Base-by-base conservation (phyloP, 2,329 filamentous ascomycete genomes). In the Pezicula carpinea region DNA sequence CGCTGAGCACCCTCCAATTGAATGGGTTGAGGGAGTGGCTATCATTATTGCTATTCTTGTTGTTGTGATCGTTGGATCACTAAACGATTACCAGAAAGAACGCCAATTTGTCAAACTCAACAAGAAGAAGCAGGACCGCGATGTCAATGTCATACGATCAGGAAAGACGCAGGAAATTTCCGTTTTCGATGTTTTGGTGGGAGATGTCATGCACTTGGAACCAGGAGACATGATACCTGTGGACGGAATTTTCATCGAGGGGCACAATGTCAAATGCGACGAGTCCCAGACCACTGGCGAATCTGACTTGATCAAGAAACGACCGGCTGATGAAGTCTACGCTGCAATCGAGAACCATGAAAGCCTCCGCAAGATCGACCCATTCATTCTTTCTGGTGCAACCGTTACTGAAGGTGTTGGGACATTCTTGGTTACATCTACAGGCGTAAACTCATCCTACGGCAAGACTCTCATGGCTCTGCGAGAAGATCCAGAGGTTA, bases 31-130 rank as follows among this genome's bases (percentile, higher is more conserved):
- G 65, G 87, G 87, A 53, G 82, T 90, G 10, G 87, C 87, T 6
- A 89, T 91, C 53, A 82, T 89, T 36, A 77, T 85, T 18, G 87
- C 87, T 43, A 88, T 91, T 50, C 62, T 84, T 14, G 83, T 91
- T 53, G 87, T 91, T 39, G 83, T 90, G 3, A 65, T 85, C 17
- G 87, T 89, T 17, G 87, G 85, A 51, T 86, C 87, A n/a, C 69
- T 83, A 29, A 91, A 89, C 54, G 87, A 91, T 61, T 91, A 82
- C 76, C 87, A 91, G 59, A 90, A 90, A 65, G 87, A 90, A 63
- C 77, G 83, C 39, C 85, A 89, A 59, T 91, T 91, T 58, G 83
- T 87, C 33, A 89, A 88, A 64, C 70, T 91, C 50, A 90, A 90
- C 66, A 81, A 81, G 64, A 88, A 89, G 61, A 91, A 91, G 64